Base-by-base conservation (phyloP, 805 yeast genomes). In the Saturnispora kantuleensis region DNA sequence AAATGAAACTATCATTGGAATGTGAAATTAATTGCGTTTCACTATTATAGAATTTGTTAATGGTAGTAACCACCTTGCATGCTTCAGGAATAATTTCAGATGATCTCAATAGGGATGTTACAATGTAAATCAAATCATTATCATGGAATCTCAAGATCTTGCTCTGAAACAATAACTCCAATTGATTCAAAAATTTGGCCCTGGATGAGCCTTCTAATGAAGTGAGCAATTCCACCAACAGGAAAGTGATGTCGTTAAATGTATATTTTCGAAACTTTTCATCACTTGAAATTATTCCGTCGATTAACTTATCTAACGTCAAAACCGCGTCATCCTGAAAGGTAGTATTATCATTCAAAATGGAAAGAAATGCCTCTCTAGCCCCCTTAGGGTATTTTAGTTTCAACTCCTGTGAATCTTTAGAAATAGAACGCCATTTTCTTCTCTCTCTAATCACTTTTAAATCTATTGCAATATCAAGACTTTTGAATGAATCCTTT, bases 71-170 rank as follows among this genome's bases (percentile, higher is more conserved):
- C 21, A 43, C 32, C 9, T 11, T 18, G 12, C 26, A 33, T 16
- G 21, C 17, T 13, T 37, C 38, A 2, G 35, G 42, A 7, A 17
- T 12, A 9, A n/a, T 16, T 3, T 4, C 13, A 15, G 26, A 6
- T n/a, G 15, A 16, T 16, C 29, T 26, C 13, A 43, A 38, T 15
- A 43, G 17, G 10, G 34, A 18, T n/a, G 12, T 8, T 17, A 31
- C 34, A 10, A 50, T 47, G 6, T 16, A 6, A 10, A 41, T 42
- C n/a, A 50, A 13, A 1, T 38, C 40, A 13, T 45, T 42, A 32
- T 47, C 49, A 41, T 50, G 50, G 31, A 45, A 47, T 38, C 47
- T 42, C 29, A 50, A 38, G 11, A 50, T 47, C n/a, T 44, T 46
- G 7, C 10, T 17, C 8, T 38, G 18, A 10, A 50, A 47, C 26